Conservation (phyloP, 129 eudicot genomes). For the Ambrosia trifida region DNA sequence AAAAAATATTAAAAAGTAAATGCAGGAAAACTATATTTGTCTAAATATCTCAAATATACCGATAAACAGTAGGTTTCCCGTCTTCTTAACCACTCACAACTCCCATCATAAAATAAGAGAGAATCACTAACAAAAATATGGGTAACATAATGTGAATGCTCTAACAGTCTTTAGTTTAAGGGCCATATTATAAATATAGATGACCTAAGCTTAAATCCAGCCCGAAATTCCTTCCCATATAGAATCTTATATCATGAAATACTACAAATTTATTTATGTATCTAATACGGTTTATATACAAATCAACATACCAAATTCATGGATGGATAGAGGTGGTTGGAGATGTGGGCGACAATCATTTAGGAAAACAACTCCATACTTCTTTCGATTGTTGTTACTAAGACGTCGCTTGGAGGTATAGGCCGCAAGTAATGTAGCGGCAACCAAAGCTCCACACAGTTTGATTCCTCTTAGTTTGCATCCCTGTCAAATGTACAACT, state of each 20-base stretch:
- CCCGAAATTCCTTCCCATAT: neutral
- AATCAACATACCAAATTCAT: conserved; percentile 45
- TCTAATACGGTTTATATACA: neutral
- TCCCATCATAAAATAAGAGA: too few relatives aligned
- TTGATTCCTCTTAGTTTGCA: conserved; percentile 57
- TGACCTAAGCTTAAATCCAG: neutral
- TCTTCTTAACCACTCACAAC: too few relatives aligned
- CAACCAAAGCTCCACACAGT: conserved; percentile 56
- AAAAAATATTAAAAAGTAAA: too few relatives aligned
- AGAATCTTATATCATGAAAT: neutral
- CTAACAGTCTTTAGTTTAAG: neutral
- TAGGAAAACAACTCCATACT: conserved; percentile 57
- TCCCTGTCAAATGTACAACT: conserved; percentile 31
- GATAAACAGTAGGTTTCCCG: too few relatives aligned
- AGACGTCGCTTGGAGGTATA: conserved; percentile 35
- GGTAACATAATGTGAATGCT: neutral
- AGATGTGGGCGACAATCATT: conserved; percentile 56
- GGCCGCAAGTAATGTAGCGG: conserved; percentile 51
- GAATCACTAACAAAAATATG: too few relatives aligned
- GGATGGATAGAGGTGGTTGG: conserved; percentile 45
- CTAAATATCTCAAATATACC: too few relatives aligned
- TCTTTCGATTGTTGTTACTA: conserved; percentile 34
- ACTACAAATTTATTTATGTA: neutral
- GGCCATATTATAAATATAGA: neutral
- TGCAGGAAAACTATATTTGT: too few relatives aligned